Percentiles rank a stretch among this genome's conserved stretches.
Conservation (phyloP, 2,329 filamentous ascomycete species). For the Fusarium oxysporum region DNA sequence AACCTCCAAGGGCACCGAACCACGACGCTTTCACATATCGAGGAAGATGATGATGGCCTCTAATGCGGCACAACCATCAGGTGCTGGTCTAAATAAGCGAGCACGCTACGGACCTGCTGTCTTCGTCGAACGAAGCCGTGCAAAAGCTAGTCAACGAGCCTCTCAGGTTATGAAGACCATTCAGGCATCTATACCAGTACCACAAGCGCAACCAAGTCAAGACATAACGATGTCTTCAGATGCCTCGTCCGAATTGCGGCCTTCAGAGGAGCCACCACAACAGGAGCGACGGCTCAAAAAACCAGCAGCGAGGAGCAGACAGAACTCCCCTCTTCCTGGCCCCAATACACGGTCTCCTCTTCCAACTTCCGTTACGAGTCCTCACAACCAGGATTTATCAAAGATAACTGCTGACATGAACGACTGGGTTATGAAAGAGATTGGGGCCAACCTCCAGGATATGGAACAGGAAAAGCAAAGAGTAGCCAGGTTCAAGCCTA, state of each 20-base stretch:
- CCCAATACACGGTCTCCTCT: constrained; percentile 44
- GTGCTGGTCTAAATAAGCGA: constrained; percentile 55
- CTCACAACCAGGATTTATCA: constrained; percentile 59
- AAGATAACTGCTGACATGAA: constrained; percentile 67
- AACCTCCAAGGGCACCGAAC: constrained; percentile 47
- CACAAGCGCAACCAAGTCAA: constrained; percentile 1
- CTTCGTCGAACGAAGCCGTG: constrained; percentile 66
- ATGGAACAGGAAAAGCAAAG: constrained; percentile 57
- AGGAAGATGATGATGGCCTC: constrained; percentile 56
- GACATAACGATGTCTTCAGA: constrained; percentile 10
- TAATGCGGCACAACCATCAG: constrained; percentile 23
- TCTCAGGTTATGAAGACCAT: constrained; percentile 22
- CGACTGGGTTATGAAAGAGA: constrained; percentile 68
- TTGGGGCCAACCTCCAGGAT: constrained; percentile 63
- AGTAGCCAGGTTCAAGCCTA: constrained; percentile 64
- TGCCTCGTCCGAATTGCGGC: neutral
- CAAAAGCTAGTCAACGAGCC: constrained; percentile 48
- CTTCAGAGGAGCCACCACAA: constrained; percentile 3
- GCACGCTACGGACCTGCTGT: constrained; percentile 58
- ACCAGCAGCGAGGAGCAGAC: constrained; percentile 47
- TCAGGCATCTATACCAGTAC: constrained; percentile 14
- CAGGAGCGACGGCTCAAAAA: constrained; percentile 50
- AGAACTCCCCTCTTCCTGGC: constrained; percentile 40
- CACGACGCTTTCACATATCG: constrained; percentile 68
- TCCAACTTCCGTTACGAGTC: constrained; percentile 49